Evolutionary conservation across 805 yeast species (phyloP).

Genomic region (Cyberlindnera maritima): DNA sequence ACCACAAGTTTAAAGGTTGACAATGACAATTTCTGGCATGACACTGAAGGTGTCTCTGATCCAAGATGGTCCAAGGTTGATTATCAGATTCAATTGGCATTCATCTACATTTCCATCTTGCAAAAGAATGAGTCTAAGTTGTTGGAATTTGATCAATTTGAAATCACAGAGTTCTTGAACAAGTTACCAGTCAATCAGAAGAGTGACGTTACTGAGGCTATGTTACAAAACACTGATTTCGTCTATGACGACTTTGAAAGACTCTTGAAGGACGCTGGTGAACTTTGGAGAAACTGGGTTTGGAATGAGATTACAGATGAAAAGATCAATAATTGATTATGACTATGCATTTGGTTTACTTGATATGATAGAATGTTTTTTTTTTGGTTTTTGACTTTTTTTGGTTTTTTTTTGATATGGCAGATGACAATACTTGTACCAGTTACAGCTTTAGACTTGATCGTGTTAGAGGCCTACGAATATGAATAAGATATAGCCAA

Average conservation of each 20-base stretch:
- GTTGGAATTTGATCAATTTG: conserved; percentile 86
- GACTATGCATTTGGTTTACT: neutral
- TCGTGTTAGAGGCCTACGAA: no score
- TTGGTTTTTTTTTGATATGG: no score
- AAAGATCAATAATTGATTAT: conserved; percentile 16
- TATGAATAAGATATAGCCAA: no score
- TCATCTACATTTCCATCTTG: conserved; percentile 72
- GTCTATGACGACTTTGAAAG: conserved; percentile 68
- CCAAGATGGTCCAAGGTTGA: conserved; percentile 61
- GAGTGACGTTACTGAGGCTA: conserved; percentile 25
- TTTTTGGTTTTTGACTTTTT: no score
- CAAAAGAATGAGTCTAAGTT: conserved; percentile 76
- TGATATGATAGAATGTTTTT: no score
- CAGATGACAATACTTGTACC: no score
- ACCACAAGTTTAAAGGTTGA: conserved; percentile 3
- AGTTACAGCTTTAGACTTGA: no score
- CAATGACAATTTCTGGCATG: conserved; percentile 23
- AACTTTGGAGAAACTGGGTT: conserved; percentile 82
- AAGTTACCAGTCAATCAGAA: conserved; percentile 32
- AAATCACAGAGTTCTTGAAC: conserved; percentile 74
- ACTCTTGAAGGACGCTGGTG: conserved; percentile 76
- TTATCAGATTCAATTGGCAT: conserved; percentile 74
- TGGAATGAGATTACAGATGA: conserved; percentile 56
- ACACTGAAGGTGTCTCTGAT: conserved; percentile 18
- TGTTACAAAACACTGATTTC: conserved; percentile 23